Base-by-base conservation (phyloP, 129 eudicot species). In the Centrapalus pauciflorus region DNA sequence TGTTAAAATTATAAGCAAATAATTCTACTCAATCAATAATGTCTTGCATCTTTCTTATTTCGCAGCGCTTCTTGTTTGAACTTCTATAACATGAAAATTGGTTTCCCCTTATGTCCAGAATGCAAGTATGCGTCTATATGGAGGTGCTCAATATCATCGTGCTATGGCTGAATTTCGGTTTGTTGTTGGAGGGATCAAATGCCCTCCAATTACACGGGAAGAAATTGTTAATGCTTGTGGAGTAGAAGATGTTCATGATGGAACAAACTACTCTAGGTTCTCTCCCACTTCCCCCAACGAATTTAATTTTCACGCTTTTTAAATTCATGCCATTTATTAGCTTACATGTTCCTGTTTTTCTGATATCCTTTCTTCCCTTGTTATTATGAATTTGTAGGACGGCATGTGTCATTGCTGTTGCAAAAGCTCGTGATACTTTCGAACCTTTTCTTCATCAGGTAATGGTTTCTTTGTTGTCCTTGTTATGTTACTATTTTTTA, bases 141-240 rank as follows among this genome's bases (percentile, higher is more conserved):
- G 98, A 56, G 98, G 98, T 67, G 98, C 98, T 50, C 98, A 93
- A 55, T 93, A 93, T 82, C 98, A 93, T 70, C 96, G 98, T 75
- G 96, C 96, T 28, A 93, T 93, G 98, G 98, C 98, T 65, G 98
- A 93, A 76, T 93, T 93, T 75, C 96, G 96, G 48, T 93, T 93
- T 84, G 96, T 88, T 55, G 96, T 88, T 57, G 98, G 98, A 69
- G 98, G 98, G 67, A 83, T 78, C 32, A 93, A 93, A 85, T 93
- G 98, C 73, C 96, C 98, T 73, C 92, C 96, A 28, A 88, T 93
- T 50, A 79, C 98, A 59, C 96, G 98, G 33, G 98, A 93, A 84
- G 98, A 93, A 84, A 93, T 93, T n/a, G 98, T 93, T 33, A 93
- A 93, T 83, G 98, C 98, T 37, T 93, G 98, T 88, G 98, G 98